These are phyloP conservation scores for Phytophthora sp. DNA, from an alignment of 352 stramenopile species.

Conservation along the genomic window DNA sequence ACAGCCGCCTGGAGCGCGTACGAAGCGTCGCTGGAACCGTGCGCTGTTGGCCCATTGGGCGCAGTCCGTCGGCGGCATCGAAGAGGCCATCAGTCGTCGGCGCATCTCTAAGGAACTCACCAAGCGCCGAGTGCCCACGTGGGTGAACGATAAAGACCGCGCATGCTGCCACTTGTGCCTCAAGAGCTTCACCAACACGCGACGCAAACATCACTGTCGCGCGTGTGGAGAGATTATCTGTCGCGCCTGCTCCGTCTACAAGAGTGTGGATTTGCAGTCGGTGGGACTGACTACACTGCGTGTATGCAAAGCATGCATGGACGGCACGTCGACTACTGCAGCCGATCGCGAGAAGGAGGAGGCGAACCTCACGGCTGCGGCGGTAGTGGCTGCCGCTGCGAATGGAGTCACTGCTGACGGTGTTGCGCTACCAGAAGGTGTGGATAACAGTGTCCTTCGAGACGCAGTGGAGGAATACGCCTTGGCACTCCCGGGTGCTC, in stretches of 20 bases:
- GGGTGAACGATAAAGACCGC: slow-evolving; percentile 84
- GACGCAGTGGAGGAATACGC: slow-evolving; percentile 79
- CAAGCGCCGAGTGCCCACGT: slow-evolving; percentile 70
- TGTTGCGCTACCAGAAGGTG: slow-evolving; percentile 44
- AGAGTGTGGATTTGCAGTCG: slow-evolving; percentile 74
- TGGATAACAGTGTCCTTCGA: slow-evolving; percentile 52
- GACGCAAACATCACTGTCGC: slow-evolving; percentile 82
- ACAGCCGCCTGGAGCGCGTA: slow-evolving; percentile 67
- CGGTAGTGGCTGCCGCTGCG: slow-evolving; percentile 18
- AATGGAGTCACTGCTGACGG: slow-evolving; percentile 22
- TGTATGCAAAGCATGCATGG: slow-evolving; percentile 82
- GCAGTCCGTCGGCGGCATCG: slow-evolving; percentile 65
- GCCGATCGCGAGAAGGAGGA: slow-evolving; percentile 29
- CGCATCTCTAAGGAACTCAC: slow-evolving; percentile 81
- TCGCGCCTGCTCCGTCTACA: slow-evolving; percentile 78
- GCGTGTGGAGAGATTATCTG: slow-evolving; percentile 89
- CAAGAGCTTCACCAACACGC: slow-evolving; percentile 83
- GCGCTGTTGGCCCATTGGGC: slow-evolving; percentile 74
- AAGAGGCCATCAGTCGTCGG: slow-evolving; percentile 69
- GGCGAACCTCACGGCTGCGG: slow-evolving; percentile 26
- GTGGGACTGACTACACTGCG: slow-evolving; percentile 79
- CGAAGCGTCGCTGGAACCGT: slow-evolving; percentile 67
- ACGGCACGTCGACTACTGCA: slow-evolving; percentile 48
- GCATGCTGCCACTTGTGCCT: slow-evolving; percentile 84
- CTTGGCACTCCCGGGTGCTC: slow-evolving; percentile 62